Percentiles rank a stretch among this genome's conserved stretches.
Conservation (phyloP, 1,139 yeast species). For the Candida tetrigidarum region DNA sequence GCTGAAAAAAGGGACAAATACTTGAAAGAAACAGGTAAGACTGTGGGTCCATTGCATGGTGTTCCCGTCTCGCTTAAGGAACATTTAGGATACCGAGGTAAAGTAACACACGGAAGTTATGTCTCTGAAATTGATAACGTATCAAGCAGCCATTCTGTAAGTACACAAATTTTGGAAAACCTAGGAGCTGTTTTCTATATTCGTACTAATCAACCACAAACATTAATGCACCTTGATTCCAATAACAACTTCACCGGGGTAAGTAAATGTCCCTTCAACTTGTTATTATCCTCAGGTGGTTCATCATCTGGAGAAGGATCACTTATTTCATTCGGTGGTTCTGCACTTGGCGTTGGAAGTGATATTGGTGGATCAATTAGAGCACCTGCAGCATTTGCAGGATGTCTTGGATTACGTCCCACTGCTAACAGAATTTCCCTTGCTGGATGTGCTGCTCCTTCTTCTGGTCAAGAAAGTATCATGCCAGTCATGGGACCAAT, state of each 20-base stretch:
- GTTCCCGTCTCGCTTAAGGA: slow-evolving; percentile 80
- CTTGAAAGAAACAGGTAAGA: slow-evolving; percentile 54
- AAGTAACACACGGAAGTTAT: slow-evolving; percentile 64
- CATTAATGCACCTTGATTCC: slow-evolving; percentile 52
- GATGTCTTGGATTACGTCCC: slow-evolving; percentile 71
- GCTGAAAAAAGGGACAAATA: slow-evolving; percentile 42
- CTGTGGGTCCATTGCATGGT: slow-evolving; percentile 79
- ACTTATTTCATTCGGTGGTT: slow-evolving; percentile 64
- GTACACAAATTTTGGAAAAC: slow-evolving; percentile 54
- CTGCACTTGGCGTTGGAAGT: slow-evolving; percentile 70
- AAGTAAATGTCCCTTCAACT: slow-evolving; percentile 43
- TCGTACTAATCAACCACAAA: slow-evolving; percentile 52
- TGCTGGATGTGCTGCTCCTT: slow-evolving; percentile 47
- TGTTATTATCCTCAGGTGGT: slow-evolving; percentile 55
- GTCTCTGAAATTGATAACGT: slow-evolving; percentile 57
- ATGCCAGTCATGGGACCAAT: slow-evolving; percentile 67
- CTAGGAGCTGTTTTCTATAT: slow-evolving; percentile 69
- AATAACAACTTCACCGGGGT: slow-evolving; percentile 46
- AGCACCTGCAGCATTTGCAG: slow-evolving; percentile 75
- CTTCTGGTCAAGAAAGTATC: slow-evolving; percentile 62
- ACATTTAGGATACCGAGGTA: slow-evolving; percentile 63
- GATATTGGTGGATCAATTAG: slow-evolving; percentile 84
- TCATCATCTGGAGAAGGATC: slow-evolving; percentile 84
- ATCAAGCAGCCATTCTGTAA: slow-evolving; percentile 53
- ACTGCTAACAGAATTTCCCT: slow-evolving; percentile 61